Evolutionary conservation across 148 eudicot species (phyloP), one percentile per base, ranked within the genome.

Genomic region (Vaccinium corymbosum): DNA sequence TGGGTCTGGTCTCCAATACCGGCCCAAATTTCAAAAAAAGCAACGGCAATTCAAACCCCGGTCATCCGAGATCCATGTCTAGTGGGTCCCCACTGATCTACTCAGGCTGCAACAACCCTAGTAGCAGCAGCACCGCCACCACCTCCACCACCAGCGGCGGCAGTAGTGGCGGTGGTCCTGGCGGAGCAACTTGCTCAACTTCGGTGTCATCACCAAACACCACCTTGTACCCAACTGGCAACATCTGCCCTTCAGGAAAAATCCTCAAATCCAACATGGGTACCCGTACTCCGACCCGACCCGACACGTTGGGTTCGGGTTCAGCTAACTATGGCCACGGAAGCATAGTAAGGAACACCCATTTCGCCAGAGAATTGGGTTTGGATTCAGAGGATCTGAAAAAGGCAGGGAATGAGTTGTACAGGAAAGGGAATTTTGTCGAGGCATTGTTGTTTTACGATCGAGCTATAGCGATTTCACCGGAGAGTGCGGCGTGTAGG

Each of bases 301-400:
- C 80, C 48, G 90, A 88, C 17, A 83, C 50, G 15, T 71, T 88
- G 62, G 83, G 86, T 13, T 85, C 79, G 16, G 88, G 90, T 32
- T 77, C 86, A 7, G 85, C 77, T n/a, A 84, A 90, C 52, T 90
- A 90, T 84, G 92, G 92, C 10, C 89, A 89, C 78, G 92, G 92
- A 46, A 90, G 86, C 80, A 90, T 90, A 79, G 79, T 90, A 46
- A 75, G 76, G 29, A 81, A 81, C 17, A 32, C 29, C 35, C 59
- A 50, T 62, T 81, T 14, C 0, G 50, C 71, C 27, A 48, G 86
- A 79, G 86, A 84, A 29, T 62, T 22, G 38, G 70, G 76, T 74
- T 78, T 79, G 72, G 88, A 83, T 85, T 76, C 78, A 27, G 92
- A 88, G 38, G 89, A 90, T 78, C 75, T 88, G 75, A 90, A 87